These are phyloP conservation scores for Zanthoxylum bungeanum DNA, from an alignment of 345 rosid genomes.

Conservation along the genomic window DNA sequence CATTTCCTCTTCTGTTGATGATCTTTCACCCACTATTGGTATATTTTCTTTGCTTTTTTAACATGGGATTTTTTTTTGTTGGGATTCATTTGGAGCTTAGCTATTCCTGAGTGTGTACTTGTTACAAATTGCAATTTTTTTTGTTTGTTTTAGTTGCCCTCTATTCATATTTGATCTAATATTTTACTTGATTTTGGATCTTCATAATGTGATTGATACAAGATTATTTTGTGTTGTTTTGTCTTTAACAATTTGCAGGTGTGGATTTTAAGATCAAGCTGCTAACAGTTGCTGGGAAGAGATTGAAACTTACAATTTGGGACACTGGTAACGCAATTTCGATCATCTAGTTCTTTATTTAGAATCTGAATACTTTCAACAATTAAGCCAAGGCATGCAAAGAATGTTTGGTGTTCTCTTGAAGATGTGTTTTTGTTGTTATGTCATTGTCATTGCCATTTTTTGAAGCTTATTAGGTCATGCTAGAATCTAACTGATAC, in stretches of 20 bases:
- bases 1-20: conserved; percentile 70
- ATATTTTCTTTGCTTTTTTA: background rate
- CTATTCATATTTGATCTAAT: too few species aligned
- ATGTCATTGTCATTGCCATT: conserved; percentile 12
- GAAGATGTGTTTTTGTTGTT: background rate
- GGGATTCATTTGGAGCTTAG: background rate
- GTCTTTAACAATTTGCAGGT: conserved; percentile 38
- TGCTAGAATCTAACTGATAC: conserved; percentile 2
- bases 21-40: conserved; percentile 94
- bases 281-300: conserved; percentile 72
- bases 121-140: background rate
- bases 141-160: too few species aligned
- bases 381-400: background rate
- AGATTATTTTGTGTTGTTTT: background rate
- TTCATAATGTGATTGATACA: background rate
- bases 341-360: background rate
- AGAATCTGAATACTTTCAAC: background rate
- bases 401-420: background rate
- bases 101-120: background rate
- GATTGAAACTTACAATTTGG: conserved; percentile 92
- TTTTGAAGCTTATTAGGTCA: conserved; percentile 6
- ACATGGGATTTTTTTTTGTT: too few species aligned
- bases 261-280: conserved; percentile 98
- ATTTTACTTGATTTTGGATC: too few species aligned
- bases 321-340: conserved; percentile 67